Evolutionary conservation across 805 yeast species (phyloP).

Genomic region (Candida peoriensis): DNA sequence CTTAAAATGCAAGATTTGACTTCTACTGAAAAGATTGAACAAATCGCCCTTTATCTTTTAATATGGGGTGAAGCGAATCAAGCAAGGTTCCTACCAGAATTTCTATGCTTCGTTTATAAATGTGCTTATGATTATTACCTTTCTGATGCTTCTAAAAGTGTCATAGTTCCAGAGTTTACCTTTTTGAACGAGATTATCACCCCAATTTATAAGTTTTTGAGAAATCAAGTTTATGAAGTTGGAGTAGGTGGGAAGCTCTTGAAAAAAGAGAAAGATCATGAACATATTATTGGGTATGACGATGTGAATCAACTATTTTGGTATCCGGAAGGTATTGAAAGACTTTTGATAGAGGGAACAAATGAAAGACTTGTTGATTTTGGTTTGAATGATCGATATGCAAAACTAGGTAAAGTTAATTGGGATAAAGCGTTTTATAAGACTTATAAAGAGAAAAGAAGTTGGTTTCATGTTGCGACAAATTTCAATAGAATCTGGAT

Average conservation of each 20-base stretch:
- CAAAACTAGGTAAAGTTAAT: conserved; percentile 42
- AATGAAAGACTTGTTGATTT: conserved; percentile 45
- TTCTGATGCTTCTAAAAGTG: conserved; percentile 32
- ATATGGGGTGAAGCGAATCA: conserved; percentile 94
- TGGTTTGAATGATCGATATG: conserved; percentile 49
- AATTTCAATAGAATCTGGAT: conserved; percentile 81
- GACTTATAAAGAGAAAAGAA: conserved; percentile 68
- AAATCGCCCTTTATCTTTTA: conserved; percentile 63
- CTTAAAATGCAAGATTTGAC: conserved; percentile 41
- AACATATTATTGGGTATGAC: conserved; percentile 75
- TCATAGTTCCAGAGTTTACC: conserved; percentile 33
- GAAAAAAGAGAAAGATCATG: conserved; percentile 57
- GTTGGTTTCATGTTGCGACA: conserved; percentile 70
- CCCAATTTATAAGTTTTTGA: conserved; percentile 59
- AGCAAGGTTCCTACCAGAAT: conserved; percentile 81
- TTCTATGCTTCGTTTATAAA: conserved; percentile 76
- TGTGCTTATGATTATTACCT: conserved; percentile 65
- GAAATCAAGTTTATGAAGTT: conserved; percentile 47
- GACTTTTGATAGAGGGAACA: conserved; percentile 41
- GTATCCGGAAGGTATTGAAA: conserved; percentile 69
- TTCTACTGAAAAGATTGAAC: conserved; percentile 50
- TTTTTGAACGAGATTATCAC: conserved; percentile 65
- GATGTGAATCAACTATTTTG: conserved; percentile 86
- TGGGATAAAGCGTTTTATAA: conserved; percentile 71
- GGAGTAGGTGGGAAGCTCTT: conserved; percentile 42